A percentile compares a stretch with the other conserved stretches of the same genome.
phyloP scores from a whole-genome alignment of 1,284 basidiomycete genomes.

The Pyrrhoderma noxium region DNA sequence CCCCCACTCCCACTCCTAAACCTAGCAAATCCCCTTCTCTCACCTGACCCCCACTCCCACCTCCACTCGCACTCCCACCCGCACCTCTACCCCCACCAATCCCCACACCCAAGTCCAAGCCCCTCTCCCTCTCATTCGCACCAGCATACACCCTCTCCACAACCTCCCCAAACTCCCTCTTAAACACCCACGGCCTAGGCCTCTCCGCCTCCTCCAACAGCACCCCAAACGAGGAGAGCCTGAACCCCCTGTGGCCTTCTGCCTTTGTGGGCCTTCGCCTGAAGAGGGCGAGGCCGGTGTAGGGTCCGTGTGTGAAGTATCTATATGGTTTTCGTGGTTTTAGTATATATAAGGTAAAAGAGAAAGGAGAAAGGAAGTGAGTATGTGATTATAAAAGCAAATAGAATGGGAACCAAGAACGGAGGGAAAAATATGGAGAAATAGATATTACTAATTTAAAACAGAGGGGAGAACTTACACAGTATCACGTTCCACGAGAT shows the following conservation, averaged over 20 bases:
- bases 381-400: no score
- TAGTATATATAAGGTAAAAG: no score
- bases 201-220: constrained; percentile 55
- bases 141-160: constrained; percentile 47
- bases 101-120: no score
- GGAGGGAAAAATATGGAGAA: constrained; percentile 24
- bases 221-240: constrained; percentile 70
- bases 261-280: constrained; percentile 57
- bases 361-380: constrained; percentile 31
- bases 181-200: constrained; percentile 66
- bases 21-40: constrained; percentile 7
- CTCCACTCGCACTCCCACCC: background rate
- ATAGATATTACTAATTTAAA: no score
- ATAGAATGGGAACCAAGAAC: constrained; percentile 24
- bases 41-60: background rate
- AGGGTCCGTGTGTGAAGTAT: constrained; percentile 63
- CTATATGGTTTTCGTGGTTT: no score
- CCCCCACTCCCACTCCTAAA: background rate
- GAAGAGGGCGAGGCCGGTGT: constrained; percentile 66
- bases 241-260: constrained; percentile 67
- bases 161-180: constrained; percentile 52
- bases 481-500: constrained; percentile 67
- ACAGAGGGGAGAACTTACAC: no score
- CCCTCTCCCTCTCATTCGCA: constrained; percentile 38
- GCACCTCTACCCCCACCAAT: no score